Evolutionary conservation across 129 eudicot species (phyloP).

Genomic region (Lactuca saligna): DNA sequence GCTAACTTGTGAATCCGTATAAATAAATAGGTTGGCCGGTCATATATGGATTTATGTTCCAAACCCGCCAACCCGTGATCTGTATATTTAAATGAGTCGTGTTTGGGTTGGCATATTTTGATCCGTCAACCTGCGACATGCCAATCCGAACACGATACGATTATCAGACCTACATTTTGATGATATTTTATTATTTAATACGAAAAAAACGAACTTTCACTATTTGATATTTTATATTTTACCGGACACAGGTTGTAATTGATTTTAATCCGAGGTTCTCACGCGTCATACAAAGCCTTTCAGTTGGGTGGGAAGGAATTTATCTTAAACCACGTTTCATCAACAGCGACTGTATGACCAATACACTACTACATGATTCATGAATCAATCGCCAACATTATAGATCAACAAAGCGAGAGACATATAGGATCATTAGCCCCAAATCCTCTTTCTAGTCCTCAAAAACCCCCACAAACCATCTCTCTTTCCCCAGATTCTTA

Average conservation of each 20-base stretch:
- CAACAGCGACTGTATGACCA: slow-evolving; percentile 17
- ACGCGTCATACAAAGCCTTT: background rate
- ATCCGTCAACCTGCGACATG: no score
- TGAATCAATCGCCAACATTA: slow-evolving; percentile 15
- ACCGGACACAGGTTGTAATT: no score
- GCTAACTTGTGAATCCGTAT: no score
- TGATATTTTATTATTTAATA: no score
- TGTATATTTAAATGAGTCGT: no score
- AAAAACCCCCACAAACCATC: slow-evolving; percentile 14
- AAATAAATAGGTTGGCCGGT: no score
- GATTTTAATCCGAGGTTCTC: background rate
- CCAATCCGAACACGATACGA: no score
- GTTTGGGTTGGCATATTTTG: no score
- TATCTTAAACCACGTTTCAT: slow-evolving; percentile 22
- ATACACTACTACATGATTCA: background rate
- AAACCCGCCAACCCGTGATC: no score
- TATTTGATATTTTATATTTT: background rate
- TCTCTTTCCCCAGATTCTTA: slow-evolving; percentile 3
- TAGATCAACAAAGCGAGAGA: background rate
- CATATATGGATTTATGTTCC: no score
- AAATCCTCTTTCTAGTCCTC: slow-evolving; percentile 20
- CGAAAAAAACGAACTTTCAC: background rate
- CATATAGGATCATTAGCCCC: background rate
- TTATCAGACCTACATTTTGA: no score
- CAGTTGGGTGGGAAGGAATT: slow-evolving; percentile 5